Base-by-base conservation (phyloP, 2,329 filamentous ascomycete species). In the Beauveria varroae region DNA sequence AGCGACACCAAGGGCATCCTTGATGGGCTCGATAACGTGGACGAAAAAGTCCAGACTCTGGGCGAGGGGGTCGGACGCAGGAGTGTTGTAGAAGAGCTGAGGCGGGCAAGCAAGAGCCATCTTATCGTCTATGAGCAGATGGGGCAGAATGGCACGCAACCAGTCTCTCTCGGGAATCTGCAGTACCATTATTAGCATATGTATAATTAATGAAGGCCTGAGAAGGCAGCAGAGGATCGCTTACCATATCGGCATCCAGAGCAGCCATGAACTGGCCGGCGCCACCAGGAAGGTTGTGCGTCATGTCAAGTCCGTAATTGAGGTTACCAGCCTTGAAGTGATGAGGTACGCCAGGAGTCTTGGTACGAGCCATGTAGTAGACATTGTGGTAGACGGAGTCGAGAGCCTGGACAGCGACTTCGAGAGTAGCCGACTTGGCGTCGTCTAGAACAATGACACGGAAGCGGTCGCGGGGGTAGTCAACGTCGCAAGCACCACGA, bases 251-350 rank as follows among this genome's bases (percentile, higher is more conserved):
- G 22, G 85, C 85, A 68, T 88, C 86, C 40, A 88, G 73, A 44
- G 82, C 81, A n/a, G 84, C 85, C 68, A 87, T 81, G 69, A 78
- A 86, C 66, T 82, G 76, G 46, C 77, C 76, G n/a, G 81, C 75
- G 26, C 83, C 83, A 20, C 81, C 82, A 1, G 81, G 80, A 37
- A 86, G 71, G n/a, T 72, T 67, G 18, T 75, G 74, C 5, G 79
- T 75, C 60, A 78, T 75, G 18, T 83, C 79, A 22, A 84, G 71
- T 40, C 82, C 85, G 61, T 83, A 81, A 71, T 86, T 87, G 57
- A 87, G 73, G 68, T 87, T 87, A 56, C 85, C 84, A 1, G 85
- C 83, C 74, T 87, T 87, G 76, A 84, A 86, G 68, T 84, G 80
- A 65, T 83, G 77, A 1, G 79, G 78, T 40, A 77, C 72, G 8